Evolutionary conservation across 139 green algal species (phyloP).

Genomic region (Micractinium conductrix): DNA sequence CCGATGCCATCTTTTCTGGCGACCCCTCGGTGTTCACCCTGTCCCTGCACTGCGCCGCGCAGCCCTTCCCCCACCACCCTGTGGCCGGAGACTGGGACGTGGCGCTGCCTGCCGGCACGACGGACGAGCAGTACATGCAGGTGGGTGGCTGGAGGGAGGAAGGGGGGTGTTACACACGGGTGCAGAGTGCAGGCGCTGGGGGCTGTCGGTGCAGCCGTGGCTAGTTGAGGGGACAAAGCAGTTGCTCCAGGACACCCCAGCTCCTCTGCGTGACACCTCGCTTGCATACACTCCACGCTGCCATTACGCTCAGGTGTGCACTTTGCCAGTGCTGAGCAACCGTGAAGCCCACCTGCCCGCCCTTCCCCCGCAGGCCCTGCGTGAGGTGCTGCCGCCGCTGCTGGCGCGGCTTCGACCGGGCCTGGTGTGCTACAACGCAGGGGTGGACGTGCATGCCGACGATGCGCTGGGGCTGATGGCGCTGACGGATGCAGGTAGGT

Average conservation of each 20-base stretch:
- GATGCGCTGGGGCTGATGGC: constrained; percentile 56
- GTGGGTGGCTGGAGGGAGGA: not conserved
- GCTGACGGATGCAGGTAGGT: constrained; percentile 48
- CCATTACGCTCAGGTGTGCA: no score
- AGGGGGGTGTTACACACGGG: not conserved
- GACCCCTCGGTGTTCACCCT: constrained; percentile 64
- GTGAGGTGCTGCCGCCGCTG: constrained; percentile 15
- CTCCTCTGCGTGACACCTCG: no score
- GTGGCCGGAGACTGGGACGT: constrained; percentile 54
- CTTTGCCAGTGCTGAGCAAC: not conserved
- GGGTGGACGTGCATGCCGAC: constrained; percentile 64
- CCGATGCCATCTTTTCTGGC: constrained; percentile 45
- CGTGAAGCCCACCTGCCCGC: not conserved
- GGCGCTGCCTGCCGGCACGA: constrained; percentile 40
- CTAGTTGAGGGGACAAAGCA: no score
- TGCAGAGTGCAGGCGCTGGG: not conserved
- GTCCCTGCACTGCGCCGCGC: constrained; percentile 61
- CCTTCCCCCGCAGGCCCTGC: constrained; percentile 28
- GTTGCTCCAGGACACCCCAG: no score
- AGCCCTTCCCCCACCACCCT: constrained; percentile 53
- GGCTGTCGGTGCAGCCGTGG: no score
- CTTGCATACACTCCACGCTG: no score
- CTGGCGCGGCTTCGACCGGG: constrained; percentile 38
- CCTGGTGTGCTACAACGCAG: constrained; percentile 69
- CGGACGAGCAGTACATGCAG: constrained; percentile 45